Evolutionary conservation across 1,139 yeast species (phyloP), one percentile per base, ranked within the genome.

Genomic region (Scheffersomyces insectosa): DNA sequence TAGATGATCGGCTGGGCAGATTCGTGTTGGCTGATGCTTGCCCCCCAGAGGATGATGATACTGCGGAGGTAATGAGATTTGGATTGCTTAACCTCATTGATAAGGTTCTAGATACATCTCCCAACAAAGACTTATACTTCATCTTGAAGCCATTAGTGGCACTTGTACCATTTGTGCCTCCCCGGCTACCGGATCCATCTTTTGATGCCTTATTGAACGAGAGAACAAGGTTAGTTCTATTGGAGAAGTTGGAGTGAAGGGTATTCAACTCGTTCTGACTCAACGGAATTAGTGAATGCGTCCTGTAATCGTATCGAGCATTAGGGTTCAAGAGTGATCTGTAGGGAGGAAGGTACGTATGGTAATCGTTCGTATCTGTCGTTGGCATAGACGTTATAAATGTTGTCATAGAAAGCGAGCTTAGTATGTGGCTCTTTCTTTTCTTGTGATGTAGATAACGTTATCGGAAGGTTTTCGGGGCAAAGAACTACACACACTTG

Each of bases 51-150:
- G 37, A 15, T 6, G 37, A 23, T 20, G 25, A 20, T 20, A 20
- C 25, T 2, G 36, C 36, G 34, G 30, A 30, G 1, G 45, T 41
- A 8, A 45, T 20, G 11, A 50, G 43, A 36, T 49, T 48, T n/a
- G 55, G 50, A 35, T 49, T 58, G 41, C 61, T 57, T 9, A 62
- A 46, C 34, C 62, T 50, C 41, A 60, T 44, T 5, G 63, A 55
- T 8, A 62, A 39, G 6, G 56, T 37, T 10, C 72, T 52, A 38
- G 71, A 59, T 6, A 73, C 78, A 52, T 74, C 79, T 39, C 70
- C 63, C 12, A 74, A 56, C 38, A 74, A 52, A 9, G 73, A 67
- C 51, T 66, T 72, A 47, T 74, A 74, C 51, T 72, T 73, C 77
- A 73, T 72, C 48, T 69, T 70, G 48, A 72, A 56, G 25, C 48